Conservation (phyloP, 106 monocot genomes). For the Dendrobium nobile region DNA sequence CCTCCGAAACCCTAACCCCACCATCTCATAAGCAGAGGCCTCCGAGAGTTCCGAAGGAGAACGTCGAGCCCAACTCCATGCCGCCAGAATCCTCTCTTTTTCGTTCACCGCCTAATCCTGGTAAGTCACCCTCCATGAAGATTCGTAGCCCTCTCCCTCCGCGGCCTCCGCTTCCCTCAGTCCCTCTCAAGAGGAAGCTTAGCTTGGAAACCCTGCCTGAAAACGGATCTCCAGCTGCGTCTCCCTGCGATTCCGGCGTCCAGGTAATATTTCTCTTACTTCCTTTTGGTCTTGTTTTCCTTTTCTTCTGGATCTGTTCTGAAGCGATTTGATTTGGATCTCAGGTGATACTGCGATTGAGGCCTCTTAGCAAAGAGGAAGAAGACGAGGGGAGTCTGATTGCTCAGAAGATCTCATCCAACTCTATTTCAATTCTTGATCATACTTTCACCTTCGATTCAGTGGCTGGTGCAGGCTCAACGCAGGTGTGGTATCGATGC, state of each 20-base stretch:
- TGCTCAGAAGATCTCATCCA: conserved; percentile 51
- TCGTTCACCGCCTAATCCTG: conserved; percentile 20
- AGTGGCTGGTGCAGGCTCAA: conserved; percentile 58
- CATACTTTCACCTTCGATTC: conserved; percentile 92
- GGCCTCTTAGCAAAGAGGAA: conserved; percentile 60
- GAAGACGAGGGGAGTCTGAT: conserved; percentile 57
- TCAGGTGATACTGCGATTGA: conserved; percentile 80
- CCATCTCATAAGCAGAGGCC: conserved; percentile 37
- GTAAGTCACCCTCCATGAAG: conserved; percentile 28
- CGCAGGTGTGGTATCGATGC: conserved; percentile 41
- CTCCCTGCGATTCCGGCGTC: conserved; percentile 62
- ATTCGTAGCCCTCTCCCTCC: conserved; percentile 77
- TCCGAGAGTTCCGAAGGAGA: conserved; percentile 67
- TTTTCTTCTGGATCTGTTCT: background rate
- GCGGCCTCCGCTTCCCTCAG: conserved; percentile 35
- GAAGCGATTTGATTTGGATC: background rate
- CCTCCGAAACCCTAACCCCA: conserved; percentile 33
- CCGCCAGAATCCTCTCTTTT: conserved; percentile 27
- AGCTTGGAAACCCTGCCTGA: conserved; percentile 37
- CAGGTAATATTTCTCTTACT: conserved; percentile 31
- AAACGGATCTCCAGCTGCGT: conserved; percentile 7
- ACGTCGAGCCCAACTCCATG: conserved; percentile 56
- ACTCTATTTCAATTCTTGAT: conserved; percentile 64
- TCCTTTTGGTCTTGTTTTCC: background rate
- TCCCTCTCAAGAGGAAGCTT: conserved; percentile 66